Base-by-base conservation (phyloP, 2,329 filamentous ascomycete species). In the Botrytis squamosa region DNA sequence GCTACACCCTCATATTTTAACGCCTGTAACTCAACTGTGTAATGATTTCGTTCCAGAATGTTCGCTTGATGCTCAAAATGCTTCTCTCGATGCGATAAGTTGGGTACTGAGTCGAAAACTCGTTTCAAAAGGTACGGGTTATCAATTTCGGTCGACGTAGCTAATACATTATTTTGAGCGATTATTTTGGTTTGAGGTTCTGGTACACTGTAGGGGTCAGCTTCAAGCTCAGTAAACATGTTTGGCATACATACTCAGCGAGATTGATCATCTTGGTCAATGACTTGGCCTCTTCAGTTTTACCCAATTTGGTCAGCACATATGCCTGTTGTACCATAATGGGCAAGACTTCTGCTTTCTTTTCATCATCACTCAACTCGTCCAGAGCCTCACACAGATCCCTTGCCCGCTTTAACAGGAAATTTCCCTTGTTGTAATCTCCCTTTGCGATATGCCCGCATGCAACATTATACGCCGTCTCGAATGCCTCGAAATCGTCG, bases 391-490 rank as follows among this genome's bases (percentile, higher is more conserved):
- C 89, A 80, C 93, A 96, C 33, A 95, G 84, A 77, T 90, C 88
- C 77, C 87, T 88, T 3, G 93, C 90, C 71, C 91, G 87, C 82
- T 91, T 92, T 74, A 96, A 83, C 73, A 95, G 85, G 38, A 91
- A 84, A 36, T 89, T 86, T 1, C 89, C 93, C 77, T 89, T 87
- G 7, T 83, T 86, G 55, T 93, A 84, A 77, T 93, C 90, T 12
- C 90, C 91, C 65, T 89, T 86, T 22, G 92, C 91, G 78, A 96
- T 90, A 81, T 88, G 89, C 33, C 87, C 87, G 81, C 93, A 95
- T 14, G 92, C 93, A 38, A 89, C 88, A 81, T 97, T 97, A 83
- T 93, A 97, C 18, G 92, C 91, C 40, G 92, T 91, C 84, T 96
- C 93, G 78, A 96, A 96, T 2, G 91, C 88, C 75, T 94, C 92